Base-by-base conservation (phyloP, 768 basidiomycete genomes). In the Tephrocybe rancida region DNA sequence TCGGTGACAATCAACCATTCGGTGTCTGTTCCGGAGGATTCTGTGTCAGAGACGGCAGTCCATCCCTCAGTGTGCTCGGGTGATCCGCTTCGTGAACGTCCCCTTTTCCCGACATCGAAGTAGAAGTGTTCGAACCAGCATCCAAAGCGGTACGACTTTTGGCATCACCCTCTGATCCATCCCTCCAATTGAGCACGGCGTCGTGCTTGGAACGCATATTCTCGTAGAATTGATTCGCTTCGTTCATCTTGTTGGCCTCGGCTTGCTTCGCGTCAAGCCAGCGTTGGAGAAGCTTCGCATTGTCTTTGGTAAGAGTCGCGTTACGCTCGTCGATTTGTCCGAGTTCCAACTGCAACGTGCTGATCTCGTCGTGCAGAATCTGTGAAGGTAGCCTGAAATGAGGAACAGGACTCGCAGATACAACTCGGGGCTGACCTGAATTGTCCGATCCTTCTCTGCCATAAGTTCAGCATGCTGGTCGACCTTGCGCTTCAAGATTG, bases 191-290 rank as follows among this genome's bases (percentile, higher is more conserved):
- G 24, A 82, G 62, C 1, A 83, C 81, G 5, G 83, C 77, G 59
- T 88, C 80, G 62, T 86, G 85, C 56, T 80, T 82, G 29, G 88
- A 85, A 52, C 87, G 86, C 86, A 93, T 87, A 60, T 88, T 86
- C 67, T 94, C 91, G 63, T 94, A 94, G 68, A 92, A 91, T 52
- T 89, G 80, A 67, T 93, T 92, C 13, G 89, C 92, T 62, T 91
- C 90, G 71, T 98, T 98, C 90, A 99, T 91, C 72, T 86, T 87
- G 70, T 95, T 93, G 8, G 90, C 96, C 64, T 95, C 95, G 11
- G 79, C 74, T 67, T 97, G 93, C 73, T 97, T 97, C 59, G 89
- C 87, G 63, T 98, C 97, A 8, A 98, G 79, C 96, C 97, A 99
- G 16, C 96, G 88, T 67, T 97, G 94, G 1, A 98, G 79, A 24